phyloP scores from a whole-genome alignment of 2,329 filamentous ascomycete species.

The Chaetomium sp. region DNA sequence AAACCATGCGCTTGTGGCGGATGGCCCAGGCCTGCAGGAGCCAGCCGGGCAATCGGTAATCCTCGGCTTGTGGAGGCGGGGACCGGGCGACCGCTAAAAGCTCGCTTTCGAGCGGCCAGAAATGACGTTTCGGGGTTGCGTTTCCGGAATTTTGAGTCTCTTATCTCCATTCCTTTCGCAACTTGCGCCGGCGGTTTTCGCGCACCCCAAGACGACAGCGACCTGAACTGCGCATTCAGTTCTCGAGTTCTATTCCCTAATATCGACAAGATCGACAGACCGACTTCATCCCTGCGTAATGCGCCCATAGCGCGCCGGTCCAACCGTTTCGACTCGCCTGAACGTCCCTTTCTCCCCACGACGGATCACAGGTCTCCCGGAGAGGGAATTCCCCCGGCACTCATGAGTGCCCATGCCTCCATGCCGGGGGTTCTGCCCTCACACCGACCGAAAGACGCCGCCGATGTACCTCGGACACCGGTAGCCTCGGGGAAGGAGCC shows the following conservation, averaged over 20 bases:
- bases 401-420: constrained; percentile 58
- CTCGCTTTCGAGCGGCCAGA: constrained; percentile 13
- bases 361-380: constrained; percentile 23
- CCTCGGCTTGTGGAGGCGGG: constrained; percentile 36
- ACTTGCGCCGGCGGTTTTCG: neutral
- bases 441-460: constrained; percentile 41
- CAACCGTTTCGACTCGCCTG: constrained; percentile 4
- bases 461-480: constrained; percentile 25
- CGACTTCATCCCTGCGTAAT: constrained; percentile 8
- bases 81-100: constrained; percentile 24
- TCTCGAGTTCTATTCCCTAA: neutral
- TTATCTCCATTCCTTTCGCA: constrained; percentile 12
- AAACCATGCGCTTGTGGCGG: no score
- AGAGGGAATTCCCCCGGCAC: constrained; percentile 57
- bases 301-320: constrained; percentile 23
- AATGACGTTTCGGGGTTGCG: constrained; percentile 34
- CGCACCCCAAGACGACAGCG: neutral
- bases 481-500: constrained; percentile 42
- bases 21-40: constrained; percentile 6
- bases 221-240: no score
- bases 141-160: constrained; percentile 27
- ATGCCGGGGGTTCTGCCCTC: constrained; percentile 56
- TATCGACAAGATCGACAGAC: neutral
- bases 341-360: constrained; percentile 22
- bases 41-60: constrained; percentile 35